Evolutionary conservation across 345 rosid species (phyloP).

Genomic region (Noccaea bulbosa): DNA sequence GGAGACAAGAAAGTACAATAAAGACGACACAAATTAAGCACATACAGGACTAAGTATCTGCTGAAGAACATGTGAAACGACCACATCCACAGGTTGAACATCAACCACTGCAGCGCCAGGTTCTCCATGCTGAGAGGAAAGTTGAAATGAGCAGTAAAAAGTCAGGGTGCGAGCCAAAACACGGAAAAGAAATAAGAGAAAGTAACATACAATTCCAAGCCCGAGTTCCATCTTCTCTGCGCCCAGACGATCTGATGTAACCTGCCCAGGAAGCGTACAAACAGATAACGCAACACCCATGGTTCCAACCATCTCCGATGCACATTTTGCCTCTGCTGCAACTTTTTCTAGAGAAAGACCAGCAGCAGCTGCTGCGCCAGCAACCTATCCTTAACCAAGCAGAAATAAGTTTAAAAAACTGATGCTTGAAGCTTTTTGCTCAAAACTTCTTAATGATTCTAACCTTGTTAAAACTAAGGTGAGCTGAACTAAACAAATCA

Average conservation of each 20-base stretch:
- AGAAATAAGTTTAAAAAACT: conserved; percentile 30
- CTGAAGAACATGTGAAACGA: conserved; percentile 84
- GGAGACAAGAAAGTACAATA: conserved; percentile 14
- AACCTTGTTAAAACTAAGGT: conserved; percentile 10
- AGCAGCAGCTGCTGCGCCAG: conserved; percentile 94
- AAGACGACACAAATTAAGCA: conserved; percentile 27
- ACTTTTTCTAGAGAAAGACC: conserved; percentile 82
- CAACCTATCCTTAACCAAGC: conserved; percentile 59
- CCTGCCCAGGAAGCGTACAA: conserved; percentile 89
- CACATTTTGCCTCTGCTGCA: conserved; percentile 77
- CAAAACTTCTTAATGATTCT: background rate
- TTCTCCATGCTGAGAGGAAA: conserved; percentile 79
- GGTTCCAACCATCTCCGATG: conserved; percentile 87
- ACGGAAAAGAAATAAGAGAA: conserved; percentile 1
- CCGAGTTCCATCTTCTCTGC: conserved; percentile 95
- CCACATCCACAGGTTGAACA: conserved; percentile 81
- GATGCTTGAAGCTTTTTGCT: conserved; percentile 13
- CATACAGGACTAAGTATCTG: conserved; percentile 82
- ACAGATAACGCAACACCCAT: conserved; percentile 96
- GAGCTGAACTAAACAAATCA: conserved; percentile 2
- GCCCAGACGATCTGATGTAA: conserved; percentile 85
- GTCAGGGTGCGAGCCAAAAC: conserved; percentile 18
- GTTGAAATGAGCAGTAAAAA: background rate
- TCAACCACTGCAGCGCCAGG: conserved; percentile 94
- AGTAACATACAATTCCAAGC: conserved; percentile 87